Percentiles rank a stretch among this genome's conserved stretches.
Conservation (phyloP, 1,139 yeast species). For the Diutina pseudorugosa region DNA sequence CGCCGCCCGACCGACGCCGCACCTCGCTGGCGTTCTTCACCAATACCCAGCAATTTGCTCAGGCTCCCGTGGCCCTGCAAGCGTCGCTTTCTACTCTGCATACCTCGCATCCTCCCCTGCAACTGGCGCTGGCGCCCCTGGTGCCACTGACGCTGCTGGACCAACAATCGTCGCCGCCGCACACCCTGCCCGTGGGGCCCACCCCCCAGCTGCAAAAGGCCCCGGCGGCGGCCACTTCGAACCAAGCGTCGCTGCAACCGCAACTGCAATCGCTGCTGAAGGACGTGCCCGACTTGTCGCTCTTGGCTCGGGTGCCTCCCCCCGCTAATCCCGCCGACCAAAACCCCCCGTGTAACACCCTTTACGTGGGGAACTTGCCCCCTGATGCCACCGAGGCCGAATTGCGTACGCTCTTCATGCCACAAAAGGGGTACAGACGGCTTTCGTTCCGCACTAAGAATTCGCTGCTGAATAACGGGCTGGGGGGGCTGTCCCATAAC, state of each 20-base stretch:
- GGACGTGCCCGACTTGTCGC: conserved; percentile 58
- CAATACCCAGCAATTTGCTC: conserved; percentile 7
- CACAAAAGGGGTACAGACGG: conserved; percentile 87
- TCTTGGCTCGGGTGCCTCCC: conserved; percentile 74
- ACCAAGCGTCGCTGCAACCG: conserved; percentile 5
- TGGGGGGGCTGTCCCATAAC: conserved; percentile 27
- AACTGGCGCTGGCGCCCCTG: conserved; percentile 10
- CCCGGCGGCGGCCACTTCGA: conserved; percentile 5
- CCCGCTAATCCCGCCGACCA: conserved; percentile 99
- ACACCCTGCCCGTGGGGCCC: conserved; percentile 4
- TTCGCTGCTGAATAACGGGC: conserved; percentile 26
- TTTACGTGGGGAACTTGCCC: conserved; percentile 93
- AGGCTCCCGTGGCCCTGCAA: conserved; percentile 4
- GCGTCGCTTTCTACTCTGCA: conserved; percentile 5
- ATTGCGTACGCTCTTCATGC: conserved; percentile 72
- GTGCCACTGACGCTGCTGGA: conserved; percentile 7
- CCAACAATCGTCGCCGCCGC: conserved; percentile 9
- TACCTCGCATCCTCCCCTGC: conserved; percentile 9
- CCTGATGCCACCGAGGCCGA: conserved; percentile 96
- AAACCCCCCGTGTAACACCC: conserved; percentile 95
- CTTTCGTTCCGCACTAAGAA: conserved; percentile 75
- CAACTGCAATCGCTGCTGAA: conserved; percentile 10
- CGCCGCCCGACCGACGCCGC: conserved; percentile 12
- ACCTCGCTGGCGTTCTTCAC: conserved; percentile 25
- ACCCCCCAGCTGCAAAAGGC: conserved; percentile 7